Evolutionary conservation across 148 eudicot species (phyloP), one percentile per base, ranked within the genome.

Genomic region (Nepenthes gracilis): DNA sequence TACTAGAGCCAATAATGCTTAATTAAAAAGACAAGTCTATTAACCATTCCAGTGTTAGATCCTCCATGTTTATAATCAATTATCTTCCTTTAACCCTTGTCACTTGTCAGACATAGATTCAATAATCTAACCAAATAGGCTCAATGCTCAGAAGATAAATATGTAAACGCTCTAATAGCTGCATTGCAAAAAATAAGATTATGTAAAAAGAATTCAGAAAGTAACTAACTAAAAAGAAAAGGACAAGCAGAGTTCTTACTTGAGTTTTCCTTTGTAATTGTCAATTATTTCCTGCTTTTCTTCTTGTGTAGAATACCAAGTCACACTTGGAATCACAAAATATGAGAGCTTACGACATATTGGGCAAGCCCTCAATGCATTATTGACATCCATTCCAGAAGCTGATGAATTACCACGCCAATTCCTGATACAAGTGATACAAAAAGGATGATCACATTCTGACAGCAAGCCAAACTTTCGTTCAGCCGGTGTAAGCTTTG

Each of bases 271-370:
- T 77, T 82, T 93, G 80, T 93, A 93, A 67, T 66, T 89, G 66
- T 89, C 85, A 60, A 86, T 80, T 57, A 93, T 93, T 60, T 82
- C 89, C 45, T 71, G 74, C 70, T 93, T 93, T 65, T 93, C 96
- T 53, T 86, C 96, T 55, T 78, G 70, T 14, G 91, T 67, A 36
- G 75, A 82, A 69, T 89, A 93, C 99, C 96, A 93, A 72, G 89
- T 78, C 37, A 93, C 95, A 74, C 99, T 93, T n/a, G 99, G 99
- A 72, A 93, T 84, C 57, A 93, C 95, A 70, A 77, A 93, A 82
- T 86, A 93, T 9, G 99, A 93, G 65, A 93, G 92, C 66, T 84
- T 86, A 40, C 99, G 83, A 58, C 99, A 93, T 59, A 93, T 84
- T 2, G 99, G 99, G 77, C 99, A 93, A 48, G 99, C 83, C 77